Evolutionary conservation across 2,329 filamentous ascomycete species (phyloP), one percentile per base, ranked within the genome.

Genomic region (Colletotrichum neosansevieriae): DNA sequence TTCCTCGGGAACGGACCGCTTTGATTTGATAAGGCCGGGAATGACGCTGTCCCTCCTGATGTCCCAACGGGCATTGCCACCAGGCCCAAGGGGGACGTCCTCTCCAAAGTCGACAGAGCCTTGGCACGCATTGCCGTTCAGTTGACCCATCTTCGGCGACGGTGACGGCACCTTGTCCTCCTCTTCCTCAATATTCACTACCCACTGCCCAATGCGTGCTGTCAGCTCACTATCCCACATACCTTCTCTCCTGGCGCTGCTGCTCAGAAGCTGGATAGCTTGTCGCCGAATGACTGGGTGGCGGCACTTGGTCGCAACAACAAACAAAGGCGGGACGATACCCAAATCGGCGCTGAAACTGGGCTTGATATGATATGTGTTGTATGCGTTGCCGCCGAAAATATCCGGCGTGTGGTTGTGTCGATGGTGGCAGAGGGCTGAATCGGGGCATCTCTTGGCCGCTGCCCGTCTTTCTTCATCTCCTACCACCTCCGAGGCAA

Each of bases 141-240:
- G 72, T 60, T 71, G 56, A 57, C 71, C 45, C 69, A 63, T 17
- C 72, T 76, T 21, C 76, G 78, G 7, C 71, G 74, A 58, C 74
- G 75, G 29, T 75, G 72, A 59, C 6, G 36, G 51, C 53, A 45
- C 21, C 2, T 71, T 65, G 9, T 79, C 78, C 3, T 82, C 80
- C 6, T 80, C 81, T 71, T 89, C 87, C 71, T 89, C 87, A 15
- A 88, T 80, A 9, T 81, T 77, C 75, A 85, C 83, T 42, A 89
- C 80, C 86, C 86, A 89, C 66, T 80, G 80, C 53, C 82, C 84
- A 71, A 89, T 88, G 7, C 82, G 82, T 1, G 86, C 86, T 11
- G 83, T 81, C 68, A 89, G 80, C 71, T 87, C 84, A 72, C 86
- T 89, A 73, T 92, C 89, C 90, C 90, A 92, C 83, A 92, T 89